Evolutionary conservation across 2,329 filamentous ascomycete species (phyloP), one percentile per base, ranked within the genome.

Genomic region (Chalara sp.): DNA sequence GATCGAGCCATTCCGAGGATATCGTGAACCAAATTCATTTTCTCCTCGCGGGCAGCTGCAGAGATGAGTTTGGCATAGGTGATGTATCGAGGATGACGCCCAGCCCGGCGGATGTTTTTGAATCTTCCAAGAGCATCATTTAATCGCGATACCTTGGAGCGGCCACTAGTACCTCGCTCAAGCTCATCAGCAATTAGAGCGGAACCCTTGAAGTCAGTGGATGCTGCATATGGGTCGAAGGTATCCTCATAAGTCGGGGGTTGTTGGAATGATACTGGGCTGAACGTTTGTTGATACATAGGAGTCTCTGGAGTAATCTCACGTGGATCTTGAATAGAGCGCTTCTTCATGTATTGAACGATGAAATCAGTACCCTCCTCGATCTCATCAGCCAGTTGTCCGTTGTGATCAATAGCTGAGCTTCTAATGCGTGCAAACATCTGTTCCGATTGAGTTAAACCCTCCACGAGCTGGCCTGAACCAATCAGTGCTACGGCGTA

Each of bases 1-100:
- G 84, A 79, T 60, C 89, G 86, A 10, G 93, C 93, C 81, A 96
- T 95, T 59, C 80, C 83, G 32, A 96, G 77, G 47, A 99, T 87
- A 56, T 97, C 90, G 57, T 90, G 81, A 63, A 89, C 90, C 45
- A 95, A 70, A 48, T 87, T 85, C 69, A 89, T 80, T 64, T 91
- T 89, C 63, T 87, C 81, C 57, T 90, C 85, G 63, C 92, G 89
- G 49, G 91, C 89, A 57, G 92, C 91, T 52, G 89, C 87, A 45
- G 86, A 84, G 63, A 99, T 96, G 58, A 99, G 76, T 77, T 96
- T 97, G 46, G 91, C 90, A 62, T 97, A 96, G 1, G 91, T 96
- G 68, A 96, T 93, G 72, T 97, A 97, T 53, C 92, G 84, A 48
- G 92, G 90, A 67, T 96, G 90, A 65, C 90, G 85, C 56, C 92